Conservation (phyloP, 768 basidiomycete species). For the Cystoderma amianthinum region DNA sequence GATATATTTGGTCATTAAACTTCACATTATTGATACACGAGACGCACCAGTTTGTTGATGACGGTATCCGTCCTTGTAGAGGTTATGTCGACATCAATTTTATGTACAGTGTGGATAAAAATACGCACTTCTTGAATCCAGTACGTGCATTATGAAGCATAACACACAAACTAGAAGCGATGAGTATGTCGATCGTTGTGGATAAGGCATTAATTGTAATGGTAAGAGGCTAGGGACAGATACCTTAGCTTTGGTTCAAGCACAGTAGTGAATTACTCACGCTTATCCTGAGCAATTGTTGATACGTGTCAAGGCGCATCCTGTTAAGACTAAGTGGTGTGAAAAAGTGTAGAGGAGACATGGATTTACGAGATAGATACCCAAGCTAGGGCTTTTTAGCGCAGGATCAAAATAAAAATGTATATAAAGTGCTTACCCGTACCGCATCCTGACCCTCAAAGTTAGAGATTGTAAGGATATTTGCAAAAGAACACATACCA, state of each 20-base stretch:
- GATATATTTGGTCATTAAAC: too few relatives aligned
- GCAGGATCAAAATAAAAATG: too few relatives aligned
- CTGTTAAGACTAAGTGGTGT: too few relatives aligned
- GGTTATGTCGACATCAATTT: too few relatives aligned
- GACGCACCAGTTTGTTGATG: slow-evolving; percentile 38
- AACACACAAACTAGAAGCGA: slow-evolving; percentile 37
- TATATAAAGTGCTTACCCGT: too few relatives aligned
- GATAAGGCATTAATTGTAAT: slow-evolving; percentile 46
- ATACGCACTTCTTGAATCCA: slow-evolving; percentile 39
- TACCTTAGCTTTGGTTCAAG: too few relatives aligned
- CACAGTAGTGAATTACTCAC: too few relatives aligned
- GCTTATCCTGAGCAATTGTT: slow-evolving; percentile 23
- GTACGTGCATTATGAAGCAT: slow-evolving; percentile 42
- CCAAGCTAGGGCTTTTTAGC: too few relatives aligned
- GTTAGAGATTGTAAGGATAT: too few relatives aligned
- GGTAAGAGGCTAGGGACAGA: slow-evolving; percentile 34
- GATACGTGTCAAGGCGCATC: slow-evolving; percentile 29
- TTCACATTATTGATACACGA: neutral
- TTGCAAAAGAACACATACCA: slow-evolving; percentile 13
- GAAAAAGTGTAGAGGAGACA: too few relatives aligned
- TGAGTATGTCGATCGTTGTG: slow-evolving; percentile 39
- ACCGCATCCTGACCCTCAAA: slow-evolving; percentile 28
- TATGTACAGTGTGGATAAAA: too few relatives aligned
- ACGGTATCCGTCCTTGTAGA: slow-evolving; percentile 39
- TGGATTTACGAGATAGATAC: slow-evolving; percentile 32